Conservation (phyloP, 78 protist species). For the Dictyostelium discoideum region dicty_2.7 NC_007091.3:2003501-2004000, state of each 20-base stretch:
- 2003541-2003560: background rate
- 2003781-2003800: background rate
- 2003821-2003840: background rate
- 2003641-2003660: background rate
- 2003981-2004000: slow-evolving; percentile 1
- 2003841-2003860: background rate
- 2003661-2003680: background rate
- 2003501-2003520: too few species aligned
- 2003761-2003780: background rate
- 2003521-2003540: background rate
- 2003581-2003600: background rate
- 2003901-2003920: slow-evolving; percentile 3
- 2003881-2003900: background rate
- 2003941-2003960: background rate
- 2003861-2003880: background rate
- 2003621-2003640: too few species aligned
- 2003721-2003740: background rate
- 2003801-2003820: background rate
- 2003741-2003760: background rate
- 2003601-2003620: background rate
- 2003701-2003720: background rate
- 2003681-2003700: background rate
- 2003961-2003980: background rate
- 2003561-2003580: too few species aligned
- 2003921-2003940: background rate